These are phyloP conservation scores for Aspergillus sp. DNA, from an alignment of 2,329 filamentous ascomycete genomes.

Conservation along the genomic window DNA sequence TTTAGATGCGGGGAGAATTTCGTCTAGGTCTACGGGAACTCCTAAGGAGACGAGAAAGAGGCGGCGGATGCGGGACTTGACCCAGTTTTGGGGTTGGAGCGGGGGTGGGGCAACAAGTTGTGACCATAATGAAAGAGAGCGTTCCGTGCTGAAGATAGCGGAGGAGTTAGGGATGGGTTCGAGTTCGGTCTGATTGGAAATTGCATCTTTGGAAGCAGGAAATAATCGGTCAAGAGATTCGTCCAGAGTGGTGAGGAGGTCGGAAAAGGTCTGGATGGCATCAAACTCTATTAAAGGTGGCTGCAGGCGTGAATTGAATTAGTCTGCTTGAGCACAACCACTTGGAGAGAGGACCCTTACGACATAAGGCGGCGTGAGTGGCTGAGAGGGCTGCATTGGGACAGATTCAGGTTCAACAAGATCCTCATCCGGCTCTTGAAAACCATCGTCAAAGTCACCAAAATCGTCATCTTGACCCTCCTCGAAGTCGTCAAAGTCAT, in stretches of 20 bases:
- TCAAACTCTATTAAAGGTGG: conserved; percentile 57
- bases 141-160: conserved; percentile 78
- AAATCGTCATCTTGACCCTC: conserved; percentile 61
- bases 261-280: conserved; percentile 52
- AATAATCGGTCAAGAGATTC: conserved; percentile 50
- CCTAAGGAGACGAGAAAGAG: conserved; percentile 95
- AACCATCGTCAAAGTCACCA: conserved; percentile 70
- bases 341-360: conserved; percentile 43
- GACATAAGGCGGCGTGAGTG: conserved; percentile 44
- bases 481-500: conserved; percentile 59
- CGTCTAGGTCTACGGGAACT: conserved; percentile 93
- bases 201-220: conserved; percentile 44
- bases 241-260: conserved; percentile 45
- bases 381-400: conserved; percentile 29
- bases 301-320: conserved; percentile 25
- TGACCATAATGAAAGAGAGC: conserved; percentile 91
- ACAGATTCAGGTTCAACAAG: conserved; percentile 30
- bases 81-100: conserved; percentile 95
- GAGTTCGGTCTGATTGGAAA: conserved; percentile 37
- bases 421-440: conserved; percentile 55
- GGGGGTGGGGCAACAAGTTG: conserved; percentile 94
- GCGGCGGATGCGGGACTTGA: conserved; percentile 89
- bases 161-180: conserved; percentile 49
- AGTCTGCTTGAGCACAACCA: neutral
- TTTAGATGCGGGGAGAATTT: conserved; percentile 94